Evolutionary conservation across 306 rosid species (phyloP), one percentile per base, ranked within the genome.

Genomic region (Crotalaria pallida): DNA sequence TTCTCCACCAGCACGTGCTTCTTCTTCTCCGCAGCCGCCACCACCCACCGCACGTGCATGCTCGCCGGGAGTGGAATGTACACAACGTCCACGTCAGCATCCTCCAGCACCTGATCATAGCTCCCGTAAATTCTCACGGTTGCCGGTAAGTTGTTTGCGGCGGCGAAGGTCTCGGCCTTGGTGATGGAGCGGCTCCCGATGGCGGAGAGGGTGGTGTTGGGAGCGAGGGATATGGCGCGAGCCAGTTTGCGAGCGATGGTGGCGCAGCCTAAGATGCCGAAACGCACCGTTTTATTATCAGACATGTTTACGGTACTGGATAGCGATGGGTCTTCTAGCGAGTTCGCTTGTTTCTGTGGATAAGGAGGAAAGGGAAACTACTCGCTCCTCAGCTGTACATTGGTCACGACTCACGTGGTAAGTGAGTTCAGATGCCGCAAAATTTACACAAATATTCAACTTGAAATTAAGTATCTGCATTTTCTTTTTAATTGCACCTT

Each of bases 1-100:
- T 89, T 92, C 79, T 89, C 98, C 80, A 89, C 41, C 16, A 92
- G 84, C 80, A 88, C 74, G 66, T 87, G 93, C 82, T 92, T 92
- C 90, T 80, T 87, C 79, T 79, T 87, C n/a, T 6, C n/a, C 2
- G 97, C 96, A 0, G 86, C 96, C 69, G 72, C 22, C 34, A 87
- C 75, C 2, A 84, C 90, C 96, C 94, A 92, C 27, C 31, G 87
- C 44, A 82, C 77, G 74, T 89, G 98, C 34, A 89, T 79, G 60
- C 84, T 66, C 0, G 98, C 83, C 15, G 98, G 94, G 13, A 92
- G 87, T 0, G 96, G 94, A 22, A 92, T 2, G 79, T 92, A 92
- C 66, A 92, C 87, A 1, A 80, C 96, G 44, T 85, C 98, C 3
- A 89, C 96, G 22, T 58, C 60, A 41, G 94, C 86, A 40, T 92